Evolutionary conservation across 23 red algal species (phyloP), one percentile per base, ranked within the genome.

Genomic region (Chondrus crispus): DNA sequence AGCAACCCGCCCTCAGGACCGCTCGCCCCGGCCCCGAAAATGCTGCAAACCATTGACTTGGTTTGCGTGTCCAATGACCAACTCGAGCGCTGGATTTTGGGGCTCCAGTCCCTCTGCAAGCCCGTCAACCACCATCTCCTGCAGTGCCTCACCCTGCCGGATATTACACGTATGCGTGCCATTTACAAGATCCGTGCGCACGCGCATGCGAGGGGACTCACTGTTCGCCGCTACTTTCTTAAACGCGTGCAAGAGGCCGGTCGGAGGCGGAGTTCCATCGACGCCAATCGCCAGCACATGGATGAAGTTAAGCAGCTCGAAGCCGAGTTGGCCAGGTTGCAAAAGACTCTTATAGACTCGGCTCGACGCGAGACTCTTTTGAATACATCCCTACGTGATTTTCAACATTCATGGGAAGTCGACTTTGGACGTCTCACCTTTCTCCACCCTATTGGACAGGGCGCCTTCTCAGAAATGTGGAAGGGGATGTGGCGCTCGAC

Each of bases 381-480:
- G 6, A 95, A 93, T 40, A 93, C 83, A 2, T 93, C 88, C 66
- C 70, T 98, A 9, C 80, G 79, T 44, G 78, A 89, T 70, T 84
- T 93, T 38, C 96, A 98, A 84, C 72, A 63, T 60, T 83, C 89
- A 38, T 98, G 96, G 96, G 96, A 98, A 62, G 83, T 98, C 20
- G 90, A 98, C 58, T 93, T 91, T 60, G 57, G 39, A 29, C 90
- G 95, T 48, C 70, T 98, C 12, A 58, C 62, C 30, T 82, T 94
- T 8, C 39, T 84, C 20, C 88, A 98, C 60, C 77, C 88, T 28
- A 95, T 98, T 47, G 96, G 96, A 19, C 71, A 46, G 18, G 96
- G 96, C 10, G 96, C 96, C 2, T 98, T 91, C 69, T 93, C 88
- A n/a, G 96, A 98, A 80, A 91, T 98, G 81, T 95, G 91, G 71